phyloP scores from a whole-genome alignment of 2,329 filamentous ascomycete genomes.

The Exophiala dermatitidis region DNA sequence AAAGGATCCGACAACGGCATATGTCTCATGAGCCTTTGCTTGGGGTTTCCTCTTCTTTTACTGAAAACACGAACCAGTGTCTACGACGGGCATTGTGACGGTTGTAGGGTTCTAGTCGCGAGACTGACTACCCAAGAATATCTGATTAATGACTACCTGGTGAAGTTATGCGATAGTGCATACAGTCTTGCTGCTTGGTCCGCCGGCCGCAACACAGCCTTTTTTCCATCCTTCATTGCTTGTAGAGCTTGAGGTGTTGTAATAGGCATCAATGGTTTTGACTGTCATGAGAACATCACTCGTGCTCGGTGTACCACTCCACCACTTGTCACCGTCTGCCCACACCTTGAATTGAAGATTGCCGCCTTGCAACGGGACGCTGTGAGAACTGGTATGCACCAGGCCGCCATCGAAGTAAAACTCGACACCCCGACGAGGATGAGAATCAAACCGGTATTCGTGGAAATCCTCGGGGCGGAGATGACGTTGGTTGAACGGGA shows the following conservation, averaged over 20 bases:
- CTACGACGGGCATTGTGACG: no score
- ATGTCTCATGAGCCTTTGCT: no score
- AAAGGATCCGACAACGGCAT: no score
- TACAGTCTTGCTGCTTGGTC: constrained; percentile 24
- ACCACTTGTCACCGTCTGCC: constrained; percentile 29
- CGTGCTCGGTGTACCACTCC: constrained; percentile 28
- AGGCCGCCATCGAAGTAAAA: constrained; percentile 28
- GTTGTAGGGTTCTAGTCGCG: no score
- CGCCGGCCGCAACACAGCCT: constrained; percentile 24
- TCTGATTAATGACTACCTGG: not conserved
- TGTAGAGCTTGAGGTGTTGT: constrained; percentile 24
- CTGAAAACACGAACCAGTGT: no score
- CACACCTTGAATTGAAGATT: constrained; percentile 30
- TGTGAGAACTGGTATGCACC: constrained; percentile 21
- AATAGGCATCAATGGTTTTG: constrained; percentile 27
- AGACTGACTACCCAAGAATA: not conserved
- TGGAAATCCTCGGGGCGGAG: constrained; percentile 20
- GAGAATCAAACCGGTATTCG: constrained; percentile 30
- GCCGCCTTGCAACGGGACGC: constrained; percentile 24
- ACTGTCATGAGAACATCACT: constrained; percentile 27
- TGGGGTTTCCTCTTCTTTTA: no score
- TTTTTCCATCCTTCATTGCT: constrained; percentile 8
- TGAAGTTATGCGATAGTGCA: constrained; percentile 11
- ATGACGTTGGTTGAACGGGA: constrained; percentile 17
- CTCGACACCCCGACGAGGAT: constrained; percentile 17